phyloP scores from a whole-genome alignment of 2,329 filamentous ascomycete species.

The Botrytis fabae region DNA sequence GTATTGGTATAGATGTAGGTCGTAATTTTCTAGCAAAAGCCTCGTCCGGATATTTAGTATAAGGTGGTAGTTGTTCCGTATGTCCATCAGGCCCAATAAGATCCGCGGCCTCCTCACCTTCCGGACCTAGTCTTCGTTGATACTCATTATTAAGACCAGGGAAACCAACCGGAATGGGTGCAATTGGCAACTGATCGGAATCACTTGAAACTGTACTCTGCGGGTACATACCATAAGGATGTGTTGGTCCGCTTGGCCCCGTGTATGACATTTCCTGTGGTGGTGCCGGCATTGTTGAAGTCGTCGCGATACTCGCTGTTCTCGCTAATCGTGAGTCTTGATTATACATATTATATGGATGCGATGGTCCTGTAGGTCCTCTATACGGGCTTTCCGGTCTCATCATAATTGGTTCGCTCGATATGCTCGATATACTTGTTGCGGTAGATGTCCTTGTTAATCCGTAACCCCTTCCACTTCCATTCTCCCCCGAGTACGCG shows the following conservation, averaged over 20 bases:
- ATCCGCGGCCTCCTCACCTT: constrained; percentile 83
- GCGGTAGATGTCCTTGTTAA: constrained; percentile 35
- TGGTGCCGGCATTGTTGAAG: constrained; percentile 62
- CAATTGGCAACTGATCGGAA: constrained; percentile 41
- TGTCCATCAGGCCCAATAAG: constrained; percentile 87
- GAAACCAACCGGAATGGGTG: constrained; percentile 70
- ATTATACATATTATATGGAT: constrained; percentile 84
- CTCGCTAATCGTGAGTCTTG: constrained; percentile 63
- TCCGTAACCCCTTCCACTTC: background rate
- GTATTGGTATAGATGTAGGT: constrained; percentile 29
- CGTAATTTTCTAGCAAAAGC: constrained; percentile 57
- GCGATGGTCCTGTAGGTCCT: constrained; percentile 67
- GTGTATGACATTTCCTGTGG: constrained; percentile 57
- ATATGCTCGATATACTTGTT: constrained; percentile 37
- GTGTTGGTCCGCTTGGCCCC: constrained; percentile 67
- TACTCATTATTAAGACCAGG: constrained; percentile 64
- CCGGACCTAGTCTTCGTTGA: constrained; percentile 70
- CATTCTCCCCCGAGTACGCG: constrained; percentile 25
- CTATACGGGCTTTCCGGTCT: constrained; percentile 56
- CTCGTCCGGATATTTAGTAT: constrained; percentile 84
- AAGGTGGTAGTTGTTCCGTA: constrained; percentile 87
- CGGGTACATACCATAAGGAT: constrained; percentile 84
- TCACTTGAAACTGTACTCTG: constrained; percentile 66
- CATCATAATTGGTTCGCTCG: constrained; percentile 33
- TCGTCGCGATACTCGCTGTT: constrained; percentile 68